phyloP scores from a whole-genome alignment of 495 filamentous ascomycete species.

The Penicillium samsonianum region DNA sequence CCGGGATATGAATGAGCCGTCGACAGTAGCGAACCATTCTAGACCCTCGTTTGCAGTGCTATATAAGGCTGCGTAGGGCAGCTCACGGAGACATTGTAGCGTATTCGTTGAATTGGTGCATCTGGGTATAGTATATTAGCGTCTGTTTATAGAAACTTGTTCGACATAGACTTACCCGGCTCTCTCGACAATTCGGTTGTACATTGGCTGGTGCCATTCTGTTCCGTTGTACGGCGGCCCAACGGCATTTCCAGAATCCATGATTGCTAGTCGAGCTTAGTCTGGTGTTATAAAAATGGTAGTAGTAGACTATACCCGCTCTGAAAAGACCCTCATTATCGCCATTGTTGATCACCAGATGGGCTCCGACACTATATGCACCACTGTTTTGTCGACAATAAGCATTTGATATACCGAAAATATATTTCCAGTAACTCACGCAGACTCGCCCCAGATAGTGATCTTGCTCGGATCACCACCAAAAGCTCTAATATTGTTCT shows the following conservation, averaged over 20 bases:
- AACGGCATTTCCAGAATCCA: conserved; percentile 63
- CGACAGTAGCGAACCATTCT: conserved; percentile 48
- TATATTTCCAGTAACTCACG: conserved; percentile 33
- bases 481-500: conserved; percentile 52
- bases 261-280: conserved; percentile 51
- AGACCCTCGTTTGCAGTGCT: conserved; percentile 46
- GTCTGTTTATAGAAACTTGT: neutral
- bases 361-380: conserved; percentile 41
- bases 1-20: conserved; percentile 51
- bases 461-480: conserved; percentile 60
- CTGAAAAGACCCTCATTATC: conserved; percentile 41
- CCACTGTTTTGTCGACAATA: conserved; percentile 21
- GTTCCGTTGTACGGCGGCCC: conserved; percentile 44
- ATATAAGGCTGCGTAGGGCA: conserved; percentile 59
- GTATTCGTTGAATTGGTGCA: conserved; percentile 58
- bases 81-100: conserved; percentile 61
- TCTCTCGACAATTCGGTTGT: conserved; percentile 37
- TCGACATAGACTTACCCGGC: conserved; percentile 24
- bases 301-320: conserved; percentile 26
- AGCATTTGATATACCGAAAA: neutral
- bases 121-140: conserved; percentile 33
- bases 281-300: neutral
- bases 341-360: conserved; percentile 37
- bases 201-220: conserved; percentile 46
- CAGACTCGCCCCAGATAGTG: conserved; percentile 73